phyloP scores from a whole-genome alignment of 148 eudicot species.

The Limonium bicolor region DNA sequence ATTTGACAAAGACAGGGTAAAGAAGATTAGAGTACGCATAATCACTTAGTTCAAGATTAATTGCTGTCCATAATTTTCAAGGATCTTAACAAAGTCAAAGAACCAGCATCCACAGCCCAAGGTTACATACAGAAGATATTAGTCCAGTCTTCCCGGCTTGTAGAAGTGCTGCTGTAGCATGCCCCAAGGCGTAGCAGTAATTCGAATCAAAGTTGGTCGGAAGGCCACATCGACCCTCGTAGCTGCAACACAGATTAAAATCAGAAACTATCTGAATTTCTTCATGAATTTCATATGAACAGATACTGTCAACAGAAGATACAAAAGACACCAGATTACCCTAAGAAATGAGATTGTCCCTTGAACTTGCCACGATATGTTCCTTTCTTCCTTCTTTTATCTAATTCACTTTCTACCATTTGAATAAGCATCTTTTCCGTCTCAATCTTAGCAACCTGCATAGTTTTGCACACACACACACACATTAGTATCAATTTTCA shows the following conservation, averaged over 20 bases:
- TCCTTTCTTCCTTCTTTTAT: conserved; percentile 50
- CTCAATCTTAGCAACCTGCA: conserved; percentile 92
- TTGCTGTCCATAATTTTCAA: background rate
- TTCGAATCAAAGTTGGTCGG: conserved; percentile 94
- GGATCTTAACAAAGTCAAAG: background rate
- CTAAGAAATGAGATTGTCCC: conserved; percentile 97
- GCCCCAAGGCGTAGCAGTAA: conserved; percentile 95
- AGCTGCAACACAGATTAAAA: conserved; percentile 28
- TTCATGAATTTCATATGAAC: background rate
- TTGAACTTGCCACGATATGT: conserved; percentile 47
- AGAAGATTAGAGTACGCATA: background rate
- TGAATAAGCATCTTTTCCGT: conserved; percentile 98
- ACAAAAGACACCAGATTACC: conserved; percentile 24
- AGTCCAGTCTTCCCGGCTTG: conserved; percentile 90
- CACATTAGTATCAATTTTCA: background rate
- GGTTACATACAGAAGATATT: conserved; percentile 97
- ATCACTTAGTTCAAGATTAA: background rate
- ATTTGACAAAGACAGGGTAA: background rate
- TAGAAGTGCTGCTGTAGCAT: conserved; percentile 87
- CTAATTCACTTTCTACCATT: conserved; percentile 93
- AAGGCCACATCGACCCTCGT: conserved; percentile 95
- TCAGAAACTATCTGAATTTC: too few species aligned
- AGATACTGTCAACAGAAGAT: background rate
- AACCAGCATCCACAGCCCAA: background rate
- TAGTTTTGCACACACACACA: too few species aligned